Conservation (phyloP, 2,329 filamentous ascomycete species). For the Pyrenophora graminea region DNA sequence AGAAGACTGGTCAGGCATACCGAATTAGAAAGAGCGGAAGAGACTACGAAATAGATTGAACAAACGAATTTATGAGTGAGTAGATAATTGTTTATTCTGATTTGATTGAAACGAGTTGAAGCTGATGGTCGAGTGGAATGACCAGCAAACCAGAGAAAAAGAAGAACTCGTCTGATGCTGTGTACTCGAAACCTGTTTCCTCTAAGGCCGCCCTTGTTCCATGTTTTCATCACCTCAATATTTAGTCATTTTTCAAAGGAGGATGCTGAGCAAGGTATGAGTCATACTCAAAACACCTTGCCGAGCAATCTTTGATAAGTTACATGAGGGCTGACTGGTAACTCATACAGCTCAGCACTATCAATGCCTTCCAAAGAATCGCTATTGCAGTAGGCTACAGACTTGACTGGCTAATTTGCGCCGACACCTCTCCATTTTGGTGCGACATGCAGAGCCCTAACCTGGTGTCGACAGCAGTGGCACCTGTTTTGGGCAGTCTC, state of each 20-base stretch:
- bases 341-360: constrained; percentile 21
- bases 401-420: constrained; percentile 13
- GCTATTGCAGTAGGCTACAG: constrained; percentile 14
- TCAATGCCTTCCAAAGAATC: constrained; percentile 14
- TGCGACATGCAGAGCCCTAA: constrained; percentile 6
- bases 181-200: too few relatives aligned
- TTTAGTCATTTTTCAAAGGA: constrained; percentile 1
- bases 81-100: too few relatives aligned
- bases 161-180: too few relatives aligned
- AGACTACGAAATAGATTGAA: constrained; percentile 28
- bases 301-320: constrained; percentile 23
- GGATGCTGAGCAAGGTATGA: background rate
- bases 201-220: background rate
- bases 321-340: constrained; percentile 22
- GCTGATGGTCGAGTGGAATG: background rate
- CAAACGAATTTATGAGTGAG: constrained; percentile 15
- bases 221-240: background rate
- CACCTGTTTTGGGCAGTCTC: background rate
- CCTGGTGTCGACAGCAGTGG: background rate
- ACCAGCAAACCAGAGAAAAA: too few relatives aligned
- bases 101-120: background rate
- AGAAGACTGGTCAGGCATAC: constrained; percentile 28
- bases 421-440: constrained; percentile 20
- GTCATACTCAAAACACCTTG: constrained; percentile 16
- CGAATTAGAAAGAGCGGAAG: constrained; percentile 17